Evolutionary conservation across 1,139 yeast species (phyloP), one percentile per base, ranked within the genome.

Genomic region (Yamadazyma atlantica): DNA sequence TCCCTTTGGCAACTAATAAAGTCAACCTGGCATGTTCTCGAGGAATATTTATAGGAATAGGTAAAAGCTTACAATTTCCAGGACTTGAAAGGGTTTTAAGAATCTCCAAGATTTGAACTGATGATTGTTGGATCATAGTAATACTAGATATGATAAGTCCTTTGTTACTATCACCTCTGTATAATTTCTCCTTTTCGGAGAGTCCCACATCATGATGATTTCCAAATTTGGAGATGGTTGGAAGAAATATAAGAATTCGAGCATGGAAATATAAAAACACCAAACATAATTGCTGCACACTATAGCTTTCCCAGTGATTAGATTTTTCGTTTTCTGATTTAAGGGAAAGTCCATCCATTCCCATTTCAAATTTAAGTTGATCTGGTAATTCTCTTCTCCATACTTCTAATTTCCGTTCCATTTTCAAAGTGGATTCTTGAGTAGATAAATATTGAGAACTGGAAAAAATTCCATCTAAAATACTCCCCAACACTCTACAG

Each of bases 311-410:
- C 64, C 69, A 65, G 15, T 69, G 66, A 26, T 63, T 56, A 33
- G 56, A 57, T 4, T 35, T 29, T 22, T 40, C 43, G 21, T 29
- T 37, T 29, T 44, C 50, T 7, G 50, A 36, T 34, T 60, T 64
- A 29, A 80, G 66, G 1, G 69, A 57, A 32, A 72, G 62, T 1
- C 92, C 94, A 53, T 81, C 81, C 17, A 75, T 74, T 47, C 81
- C 86, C 33, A 83, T 66, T 34, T 84, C 85, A 51, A 88, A 85
- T 44, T 71, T 74, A 40, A 86, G 65, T 21, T 73, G 74, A 0
- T 62, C 37, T 1, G 94, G 87, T 30, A 89, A 64, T 34, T 83
- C 87, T 23, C 83, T 66, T 49, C 88, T 69, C 96, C 97, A 89
- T 36, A 76, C 66, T 49, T 88, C 95, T 35, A 88, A 67, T 52